Percentiles rank a stretch among this genome's conserved stretches.
Evolutionary conservation across 495 filamentous ascomycete genomes (phyloP).

Genomic region (Lasiosphaeriaceae sp.): DNA sequence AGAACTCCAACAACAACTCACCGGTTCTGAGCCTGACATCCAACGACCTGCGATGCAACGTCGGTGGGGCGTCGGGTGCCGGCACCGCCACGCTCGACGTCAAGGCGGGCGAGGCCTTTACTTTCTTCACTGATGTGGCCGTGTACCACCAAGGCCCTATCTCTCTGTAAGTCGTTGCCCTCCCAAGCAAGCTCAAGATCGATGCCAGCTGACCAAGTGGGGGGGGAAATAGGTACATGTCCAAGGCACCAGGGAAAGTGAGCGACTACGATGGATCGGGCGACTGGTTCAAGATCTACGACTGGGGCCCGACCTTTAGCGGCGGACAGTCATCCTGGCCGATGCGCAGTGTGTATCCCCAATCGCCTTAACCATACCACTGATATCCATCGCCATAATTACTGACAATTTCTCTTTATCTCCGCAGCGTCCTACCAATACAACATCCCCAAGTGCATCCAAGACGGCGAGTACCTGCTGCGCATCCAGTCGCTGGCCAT

Average conservation of each 20-base stretch:
- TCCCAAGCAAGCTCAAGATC: background rate
- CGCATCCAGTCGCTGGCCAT: conserved; percentile 59
- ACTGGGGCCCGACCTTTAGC: conserved; percentile 40
- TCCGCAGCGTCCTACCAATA: conserved; percentile 46
- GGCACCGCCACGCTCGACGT: conserved; percentile 44
- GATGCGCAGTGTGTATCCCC: conserved; percentile 29
- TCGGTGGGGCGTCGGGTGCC: conserved; percentile 44
- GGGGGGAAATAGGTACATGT: conserved; percentile 46
- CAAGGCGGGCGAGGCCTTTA: conserved; percentile 49
- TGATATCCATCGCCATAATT: background rate
- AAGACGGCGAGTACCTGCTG: conserved; percentile 58
- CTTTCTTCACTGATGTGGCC: conserved; percentile 46
- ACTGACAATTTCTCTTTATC: background rate
- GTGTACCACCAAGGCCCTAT: conserved; percentile 61
- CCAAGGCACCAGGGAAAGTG: conserved; percentile 43
- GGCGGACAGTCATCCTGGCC: conserved; percentile 36
- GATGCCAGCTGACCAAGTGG: background rate
- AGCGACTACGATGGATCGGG: conserved; percentile 47
- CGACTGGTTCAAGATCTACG: conserved; percentile 53
- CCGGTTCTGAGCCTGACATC: conserved; percentile 52
- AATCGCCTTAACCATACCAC: background rate
- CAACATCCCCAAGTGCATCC: conserved; percentile 52
- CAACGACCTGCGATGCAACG: conserved; percentile 56
- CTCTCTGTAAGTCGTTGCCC: conserved; percentile 35
- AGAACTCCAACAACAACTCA: conserved; percentile 56